Conservation (phyloP, 2,329 filamentous ascomycete species). For the Fusarium sp. region DNA sequence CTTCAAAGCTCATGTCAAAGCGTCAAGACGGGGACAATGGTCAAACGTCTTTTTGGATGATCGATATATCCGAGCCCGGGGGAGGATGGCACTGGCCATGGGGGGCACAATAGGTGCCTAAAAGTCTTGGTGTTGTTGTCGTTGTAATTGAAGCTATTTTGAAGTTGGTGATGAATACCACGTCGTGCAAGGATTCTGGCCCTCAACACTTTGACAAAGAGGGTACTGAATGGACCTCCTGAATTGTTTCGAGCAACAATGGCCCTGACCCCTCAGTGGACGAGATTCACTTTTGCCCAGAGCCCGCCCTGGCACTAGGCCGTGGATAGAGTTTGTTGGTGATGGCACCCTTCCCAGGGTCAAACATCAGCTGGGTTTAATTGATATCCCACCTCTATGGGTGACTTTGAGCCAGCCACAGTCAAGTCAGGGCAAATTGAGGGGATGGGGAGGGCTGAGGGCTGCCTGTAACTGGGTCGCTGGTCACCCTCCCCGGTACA, state of each 20-base stretch:
- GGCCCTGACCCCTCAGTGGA: not conserved
- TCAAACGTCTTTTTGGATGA: not conserved
- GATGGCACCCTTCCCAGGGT: not conserved
- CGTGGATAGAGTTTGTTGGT: slow-evolving; percentile 3
- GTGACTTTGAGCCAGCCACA: not conserved
- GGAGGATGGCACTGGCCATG: not conserved
- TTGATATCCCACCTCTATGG: not conserved
- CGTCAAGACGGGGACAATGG: not conserved
- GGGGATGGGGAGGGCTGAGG: not conserved
- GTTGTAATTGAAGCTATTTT: not conserved
- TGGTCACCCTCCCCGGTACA: not conserved
- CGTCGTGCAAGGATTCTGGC: not conserved
- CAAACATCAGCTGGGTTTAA: not conserved
- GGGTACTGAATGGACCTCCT: not conserved
- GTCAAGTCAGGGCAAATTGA: not conserved
- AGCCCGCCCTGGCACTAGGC: not conserved
- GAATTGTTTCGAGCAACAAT: not conserved
- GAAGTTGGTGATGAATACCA: not conserved
- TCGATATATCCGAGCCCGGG: not conserved
- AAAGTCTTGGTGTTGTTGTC: not conserved
- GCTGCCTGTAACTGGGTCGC: not conserved
- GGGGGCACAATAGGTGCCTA: not conserved
- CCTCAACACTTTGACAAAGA: not conserved
- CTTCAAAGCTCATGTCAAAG: not conserved
- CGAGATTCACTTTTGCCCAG: not conserved